phyloP scores from a whole-genome alignment of 257 asterid genomes.

The Plectranthus barbatus region DNA sequence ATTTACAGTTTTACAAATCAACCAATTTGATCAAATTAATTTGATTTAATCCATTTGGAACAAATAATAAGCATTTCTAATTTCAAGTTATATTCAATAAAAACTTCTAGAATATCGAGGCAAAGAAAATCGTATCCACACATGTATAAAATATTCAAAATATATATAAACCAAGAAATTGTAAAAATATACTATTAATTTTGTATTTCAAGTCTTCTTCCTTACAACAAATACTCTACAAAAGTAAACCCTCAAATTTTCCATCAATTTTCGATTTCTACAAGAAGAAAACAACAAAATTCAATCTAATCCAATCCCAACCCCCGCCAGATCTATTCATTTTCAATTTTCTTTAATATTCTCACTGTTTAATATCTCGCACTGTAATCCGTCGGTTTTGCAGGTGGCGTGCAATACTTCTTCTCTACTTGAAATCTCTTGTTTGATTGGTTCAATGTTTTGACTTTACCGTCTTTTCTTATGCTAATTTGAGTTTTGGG shows the following conservation, averaged over 20 bases:
- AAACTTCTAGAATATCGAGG: not conserved
- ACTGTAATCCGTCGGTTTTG: constrained; percentile 1
- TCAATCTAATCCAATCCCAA: constrained; percentile 18
- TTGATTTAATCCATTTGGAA: too few species aligned
- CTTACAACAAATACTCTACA: constrained; percentile 3
- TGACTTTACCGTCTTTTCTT: not conserved
- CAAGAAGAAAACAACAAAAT: constrained; percentile 20
- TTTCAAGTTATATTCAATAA: not conserved
- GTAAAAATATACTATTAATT: not conserved
- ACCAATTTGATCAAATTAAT: too few species aligned
- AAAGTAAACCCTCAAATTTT: constrained; percentile 15
- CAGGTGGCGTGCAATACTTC: constrained; percentile 1
- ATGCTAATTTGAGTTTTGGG: not conserved
- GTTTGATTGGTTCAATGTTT: not conserved
- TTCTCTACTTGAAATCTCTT: not conserved
- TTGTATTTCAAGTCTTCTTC: constrained; percentile 2
- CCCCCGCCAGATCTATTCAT: constrained; percentile 10
- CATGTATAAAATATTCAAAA: not conserved
- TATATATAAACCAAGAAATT: not conserved
- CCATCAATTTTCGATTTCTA: constrained; percentile 1
- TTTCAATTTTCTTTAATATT: not conserved
- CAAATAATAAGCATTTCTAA: too few species aligned
- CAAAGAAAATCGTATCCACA: not conserved
- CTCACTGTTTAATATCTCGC: not conserved
- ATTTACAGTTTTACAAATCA: too few species aligned